Evolutionary conservation across 768 basidiomycete genomes (phyloP).

Genomic region (Psilocybe azurescens): DNA sequence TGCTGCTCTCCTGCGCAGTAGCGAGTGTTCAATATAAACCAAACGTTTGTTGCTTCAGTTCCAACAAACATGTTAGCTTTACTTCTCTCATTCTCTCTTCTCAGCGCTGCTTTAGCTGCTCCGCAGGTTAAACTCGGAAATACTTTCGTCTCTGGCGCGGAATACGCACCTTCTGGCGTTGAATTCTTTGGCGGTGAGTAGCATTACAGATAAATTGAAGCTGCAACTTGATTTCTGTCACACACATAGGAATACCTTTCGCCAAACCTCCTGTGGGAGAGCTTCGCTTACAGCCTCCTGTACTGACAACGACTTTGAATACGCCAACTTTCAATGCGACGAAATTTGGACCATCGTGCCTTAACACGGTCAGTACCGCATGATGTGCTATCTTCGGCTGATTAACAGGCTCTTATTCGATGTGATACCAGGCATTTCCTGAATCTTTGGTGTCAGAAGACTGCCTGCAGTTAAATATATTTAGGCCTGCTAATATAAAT

Average conservation of each 20-base stretch:
- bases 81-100: neutral
- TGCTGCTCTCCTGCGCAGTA: neutral
- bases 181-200: slow-evolving; percentile 1
- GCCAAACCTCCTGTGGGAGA: slow-evolving; percentile 54
- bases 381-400: slow-evolving; percentile 19
- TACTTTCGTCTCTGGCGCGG: neutral
- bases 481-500: slow-evolving; percentile 44
- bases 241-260: slow-evolving; percentile 47
- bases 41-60: neutral
- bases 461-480: slow-evolving; percentile 61
- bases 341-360: slow-evolving; percentile 46
- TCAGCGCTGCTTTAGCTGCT: neutral
- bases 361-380: slow-evolving; percentile 37
- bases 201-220: neutral
- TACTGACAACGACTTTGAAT: slow-evolving; percentile 41
- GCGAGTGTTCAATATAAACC: neutral
- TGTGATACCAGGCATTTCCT: slow-evolving; percentile 1
- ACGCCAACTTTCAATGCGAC: slow-evolving; percentile 43
- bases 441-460: slow-evolving; percentile 45
- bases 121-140: neutral
- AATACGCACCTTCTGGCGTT: neutral
- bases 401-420: slow-evolving; percentile 37
- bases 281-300: slow-evolving; percentile 47
- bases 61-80: neutral
- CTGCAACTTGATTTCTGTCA: neutral